Conservation (phyloP, 305 asterid species). For the Fraxinus greggii region DNA sequence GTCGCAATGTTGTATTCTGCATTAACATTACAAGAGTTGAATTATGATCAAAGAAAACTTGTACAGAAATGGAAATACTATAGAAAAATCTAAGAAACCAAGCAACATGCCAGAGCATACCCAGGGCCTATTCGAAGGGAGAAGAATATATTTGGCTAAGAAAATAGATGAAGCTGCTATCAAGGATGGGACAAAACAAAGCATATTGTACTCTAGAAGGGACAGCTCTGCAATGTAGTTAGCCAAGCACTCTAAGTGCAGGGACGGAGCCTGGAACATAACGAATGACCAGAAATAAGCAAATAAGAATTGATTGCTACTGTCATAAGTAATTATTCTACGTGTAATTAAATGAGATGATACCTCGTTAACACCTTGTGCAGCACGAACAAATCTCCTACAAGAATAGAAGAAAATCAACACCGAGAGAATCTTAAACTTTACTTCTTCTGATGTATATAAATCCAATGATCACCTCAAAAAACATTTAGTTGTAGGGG, state of each 20-base stretch:
- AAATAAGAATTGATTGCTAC: background rate
- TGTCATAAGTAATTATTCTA: background rate
- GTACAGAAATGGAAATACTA: background rate
- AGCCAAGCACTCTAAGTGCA: constrained; percentile 48
- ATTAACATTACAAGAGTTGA: background rate
- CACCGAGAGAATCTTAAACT: background rate
- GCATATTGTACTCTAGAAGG: constrained; percentile 46
- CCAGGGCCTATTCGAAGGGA: constrained; percentile 45
- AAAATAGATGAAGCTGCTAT: constrained; percentile 53
- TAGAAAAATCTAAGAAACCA: background rate
- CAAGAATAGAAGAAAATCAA: constrained; percentile 6
- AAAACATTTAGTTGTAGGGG: constrained; percentile 46
- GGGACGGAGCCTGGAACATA: constrained; percentile 26
- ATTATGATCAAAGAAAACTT: background rate
- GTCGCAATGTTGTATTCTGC: constrained; percentile 43
- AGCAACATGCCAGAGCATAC: constrained; percentile 23
- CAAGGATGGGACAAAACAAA: constrained; percentile 41
- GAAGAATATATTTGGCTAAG: constrained; percentile 44
- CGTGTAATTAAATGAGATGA: background rate
- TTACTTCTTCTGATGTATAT: background rate
- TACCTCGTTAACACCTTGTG: constrained; percentile 48
- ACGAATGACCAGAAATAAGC: background rate
- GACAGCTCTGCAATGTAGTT: constrained; percentile 53
- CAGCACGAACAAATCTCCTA: constrained; percentile 55
- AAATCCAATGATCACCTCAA: constrained; percentile 30